Conservation (phyloP, 371 early-diverging fungal species). For the Lichtheimia corymbifera region DNA sequence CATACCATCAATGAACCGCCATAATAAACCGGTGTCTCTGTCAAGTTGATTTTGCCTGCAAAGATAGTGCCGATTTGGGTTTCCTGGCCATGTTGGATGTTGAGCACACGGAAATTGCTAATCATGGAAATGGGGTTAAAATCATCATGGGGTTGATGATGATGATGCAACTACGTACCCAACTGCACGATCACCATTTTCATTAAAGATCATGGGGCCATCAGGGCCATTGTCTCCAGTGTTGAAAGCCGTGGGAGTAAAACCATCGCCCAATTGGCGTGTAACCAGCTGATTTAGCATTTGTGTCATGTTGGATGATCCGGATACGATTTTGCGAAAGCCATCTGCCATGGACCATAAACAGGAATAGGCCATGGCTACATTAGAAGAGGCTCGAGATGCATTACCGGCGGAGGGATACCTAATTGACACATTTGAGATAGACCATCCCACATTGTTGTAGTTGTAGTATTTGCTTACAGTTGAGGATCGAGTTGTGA, state of each 20-base stretch:
- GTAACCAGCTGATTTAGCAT: constrained; percentile 23
- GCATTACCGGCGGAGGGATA: constrained; percentile 37
- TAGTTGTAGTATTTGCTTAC: constrained; percentile 21
- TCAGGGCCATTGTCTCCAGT: constrained; percentile 54
- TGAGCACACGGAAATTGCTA: constrained; percentile 55
- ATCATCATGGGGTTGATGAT: neutral
- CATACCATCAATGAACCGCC: constrained; percentile 28
- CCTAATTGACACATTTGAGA: constrained; percentile 5
- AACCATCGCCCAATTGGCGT: constrained; percentile 29
- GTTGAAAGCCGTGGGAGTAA: constrained; percentile 41
- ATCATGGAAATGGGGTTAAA: neutral
- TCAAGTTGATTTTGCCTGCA: constrained; percentile 46
- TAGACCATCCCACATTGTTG: neutral
- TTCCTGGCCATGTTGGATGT: constrained; percentile 44
- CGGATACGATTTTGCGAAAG: constrained; percentile 35
- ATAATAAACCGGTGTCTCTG: constrained; percentile 51
- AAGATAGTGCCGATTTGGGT: constrained; percentile 49
- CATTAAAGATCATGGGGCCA: constrained; percentile 56
- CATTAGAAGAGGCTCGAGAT: neutral
- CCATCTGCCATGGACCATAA: constrained; percentile 54
- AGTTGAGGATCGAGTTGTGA: constrained; percentile 34
- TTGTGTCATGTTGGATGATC: constrained; percentile 19
- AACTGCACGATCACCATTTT: constrained; percentile 50
- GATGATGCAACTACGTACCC: constrained; percentile 26
- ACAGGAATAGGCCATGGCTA: constrained; percentile 50